Conservation (phyloP, 2,329 filamentous ascomycete genomes). For the Penicillium sp. region DNA sequence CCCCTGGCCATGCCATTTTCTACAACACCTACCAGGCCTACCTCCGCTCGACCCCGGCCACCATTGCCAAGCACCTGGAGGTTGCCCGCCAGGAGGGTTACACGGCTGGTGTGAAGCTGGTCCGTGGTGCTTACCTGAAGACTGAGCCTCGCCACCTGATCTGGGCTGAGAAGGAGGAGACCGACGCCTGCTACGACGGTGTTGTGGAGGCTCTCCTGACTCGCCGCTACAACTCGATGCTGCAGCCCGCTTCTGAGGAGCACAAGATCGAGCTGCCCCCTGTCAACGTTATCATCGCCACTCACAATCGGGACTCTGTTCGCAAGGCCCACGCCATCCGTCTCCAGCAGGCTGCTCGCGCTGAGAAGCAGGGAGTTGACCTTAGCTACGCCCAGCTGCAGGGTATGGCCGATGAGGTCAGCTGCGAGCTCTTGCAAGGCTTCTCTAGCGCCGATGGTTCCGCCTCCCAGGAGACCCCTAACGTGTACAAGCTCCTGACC, state of each 20-base stretch:
- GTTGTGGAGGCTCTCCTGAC: constrained; percentile 48
- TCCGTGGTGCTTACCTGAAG: constrained; percentile 47
- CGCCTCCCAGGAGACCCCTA: constrained; percentile 32
- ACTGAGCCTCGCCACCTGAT: constrained; percentile 41
- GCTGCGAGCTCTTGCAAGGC: constrained; percentile 48
- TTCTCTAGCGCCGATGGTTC: constrained; percentile 24
- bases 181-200: constrained; percentile 48
- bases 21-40: constrained; percentile 49
- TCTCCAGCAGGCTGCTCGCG: constrained; percentile 39
- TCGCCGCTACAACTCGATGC: constrained; percentile 50
- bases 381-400: constrained; percentile 69
- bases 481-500: constrained; percentile 51
- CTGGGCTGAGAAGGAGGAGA: constrained; percentile 42
- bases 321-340: constrained; percentile 43
- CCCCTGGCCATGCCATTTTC: constrained; percentile 44
- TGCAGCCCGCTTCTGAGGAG: constrained; percentile 41
- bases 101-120: constrained; percentile 46
- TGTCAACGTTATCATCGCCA: constrained; percentile 50
- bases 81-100: constrained; percentile 42
- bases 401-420: constrained; percentile 93
- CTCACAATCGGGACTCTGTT: constrained; percentile 51
- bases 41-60: constrained; percentile 42
- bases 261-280: constrained; percentile 32
- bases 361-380: constrained; percentile 36
- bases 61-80: constrained; percentile 40